Conservation (phyloP, 2,329 filamentous ascomycete genomes). For the Mycosphaerella sp. region DNA sequence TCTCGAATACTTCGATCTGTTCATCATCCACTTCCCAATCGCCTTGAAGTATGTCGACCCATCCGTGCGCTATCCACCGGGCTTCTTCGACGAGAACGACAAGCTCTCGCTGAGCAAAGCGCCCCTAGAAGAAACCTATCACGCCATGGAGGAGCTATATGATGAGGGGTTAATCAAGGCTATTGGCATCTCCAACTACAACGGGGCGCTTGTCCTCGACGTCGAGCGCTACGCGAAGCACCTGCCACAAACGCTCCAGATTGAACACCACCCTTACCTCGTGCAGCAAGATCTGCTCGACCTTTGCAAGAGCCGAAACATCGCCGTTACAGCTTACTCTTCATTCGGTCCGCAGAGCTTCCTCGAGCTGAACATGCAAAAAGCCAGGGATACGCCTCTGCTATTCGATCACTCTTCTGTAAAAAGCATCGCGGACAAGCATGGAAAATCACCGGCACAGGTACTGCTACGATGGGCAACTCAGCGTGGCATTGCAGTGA, state of each 20-base stretch:
- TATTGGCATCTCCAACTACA: conserved; percentile 82
- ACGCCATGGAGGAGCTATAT: conserved; percentile 70
- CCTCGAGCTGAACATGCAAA: conserved; percentile 67
- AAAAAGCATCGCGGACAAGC: conserved; percentile 60
- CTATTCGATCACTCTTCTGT: conserved; percentile 66
- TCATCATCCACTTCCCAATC: conserved; percentile 73
- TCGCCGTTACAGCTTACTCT: conserved; percentile 75
- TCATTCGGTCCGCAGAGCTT: conserved; percentile 76
- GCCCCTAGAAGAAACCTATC: conserved; percentile 74
- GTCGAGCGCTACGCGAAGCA: conserved; percentile 70
- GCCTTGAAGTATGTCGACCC: conserved; percentile 82
- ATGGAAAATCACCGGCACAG: conserved; percentile 69
- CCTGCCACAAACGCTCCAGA: conserved; percentile 70
- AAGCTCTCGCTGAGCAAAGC: conserved; percentile 63
- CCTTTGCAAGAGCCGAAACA: conserved; percentile 62
- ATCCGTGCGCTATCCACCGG: conserved; percentile 68
- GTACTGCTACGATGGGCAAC: conserved; percentile 82
- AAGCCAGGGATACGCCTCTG: conserved; percentile 58
- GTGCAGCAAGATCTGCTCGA: conserved; percentile 66
- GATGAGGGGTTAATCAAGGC: conserved; percentile 61
- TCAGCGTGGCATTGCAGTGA: conserved; percentile 72
- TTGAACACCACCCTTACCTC: conserved; percentile 87
- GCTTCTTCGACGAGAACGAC: conserved; percentile 61
- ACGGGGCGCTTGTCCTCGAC: conserved; percentile 69
- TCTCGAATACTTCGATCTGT: conserved; percentile 85